Conservation (phyloP, 805 yeast species). For the Candida multigemmis region DNA sequence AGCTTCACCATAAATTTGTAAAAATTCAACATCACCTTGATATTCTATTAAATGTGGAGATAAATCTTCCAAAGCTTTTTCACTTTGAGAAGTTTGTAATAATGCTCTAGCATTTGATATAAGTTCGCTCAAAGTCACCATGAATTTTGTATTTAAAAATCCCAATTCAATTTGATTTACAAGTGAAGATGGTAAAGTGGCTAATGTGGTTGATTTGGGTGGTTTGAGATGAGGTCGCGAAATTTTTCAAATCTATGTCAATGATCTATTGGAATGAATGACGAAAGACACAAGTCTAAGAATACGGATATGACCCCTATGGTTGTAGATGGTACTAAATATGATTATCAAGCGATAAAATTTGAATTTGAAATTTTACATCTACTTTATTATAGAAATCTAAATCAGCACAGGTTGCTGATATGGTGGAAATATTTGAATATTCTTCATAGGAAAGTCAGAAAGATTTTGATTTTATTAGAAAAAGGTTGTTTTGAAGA, state of each 20-base stretch:
- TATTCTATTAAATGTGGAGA: conserved; percentile 22
- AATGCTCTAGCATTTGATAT: conserved; percentile 31
- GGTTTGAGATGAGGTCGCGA: too few relatives aligned
- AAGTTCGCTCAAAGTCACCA: too few relatives aligned
- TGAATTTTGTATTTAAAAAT: too few relatives aligned
- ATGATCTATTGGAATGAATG: too few relatives aligned
- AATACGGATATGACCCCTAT: too few relatives aligned
- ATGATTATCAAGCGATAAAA: too few relatives aligned
- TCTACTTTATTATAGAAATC: conserved; percentile 59
- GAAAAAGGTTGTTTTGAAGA: conserved; percentile 1
- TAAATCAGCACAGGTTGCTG: conserved; percentile 66
- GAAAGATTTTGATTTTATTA: conserved; percentile 25
- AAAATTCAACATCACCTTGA: conserved; percentile 32
- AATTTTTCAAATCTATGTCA: too few relatives aligned
- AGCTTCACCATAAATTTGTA: conserved; percentile 65
- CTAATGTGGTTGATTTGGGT: too few relatives aligned
- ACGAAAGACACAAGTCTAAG: too few relatives aligned
- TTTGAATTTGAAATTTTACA: conserved; percentile 56
- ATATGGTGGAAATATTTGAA: conserved; percentile 72
- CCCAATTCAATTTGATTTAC: too few relatives aligned
- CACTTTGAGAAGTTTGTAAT: conserved; percentile 41
- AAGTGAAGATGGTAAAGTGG: too few relatives aligned
- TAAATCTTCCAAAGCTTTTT: conserved; percentile 42
- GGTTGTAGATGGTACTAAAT: too few relatives aligned
- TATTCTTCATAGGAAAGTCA: conserved; percentile 48